Evolutionary conservation across 208 protist genomes (phyloP).

Genomic region (Trichomonas gallinae): DNA sequence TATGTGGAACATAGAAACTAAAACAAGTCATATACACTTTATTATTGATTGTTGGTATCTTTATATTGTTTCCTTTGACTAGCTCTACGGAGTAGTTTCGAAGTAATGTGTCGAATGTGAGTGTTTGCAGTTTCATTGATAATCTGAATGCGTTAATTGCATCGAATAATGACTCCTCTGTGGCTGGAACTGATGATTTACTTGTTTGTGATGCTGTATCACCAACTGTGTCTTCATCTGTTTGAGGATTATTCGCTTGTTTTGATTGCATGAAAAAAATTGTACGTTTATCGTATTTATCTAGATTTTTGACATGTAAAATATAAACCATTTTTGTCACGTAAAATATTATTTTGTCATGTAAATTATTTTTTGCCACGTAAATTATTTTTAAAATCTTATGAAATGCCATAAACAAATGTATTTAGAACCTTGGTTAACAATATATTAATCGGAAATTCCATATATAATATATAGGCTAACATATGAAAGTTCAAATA

Average conservation of each 20-base stretch:
- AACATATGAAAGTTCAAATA: no score
- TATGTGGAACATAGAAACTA: not conserved
- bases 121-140: not conserved
- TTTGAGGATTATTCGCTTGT: not conserved
- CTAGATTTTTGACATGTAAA: no score
- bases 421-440: no score
- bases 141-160: not conserved
- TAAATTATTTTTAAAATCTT: no score
- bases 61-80: not conserved
- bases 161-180: not conserved
- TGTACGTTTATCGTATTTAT: no score
- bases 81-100: not conserved
- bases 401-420: no score
- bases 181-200: not conserved
- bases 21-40: not conserved
- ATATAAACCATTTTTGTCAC: no score
- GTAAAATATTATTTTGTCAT: no score
- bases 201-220: not conserved
- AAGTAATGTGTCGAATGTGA: not conserved
- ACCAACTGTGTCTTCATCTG: not conserved
- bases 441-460: no score
- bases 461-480: no score
- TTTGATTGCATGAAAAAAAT: not conserved
- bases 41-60: not conserved
- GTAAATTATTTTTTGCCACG: no score